Base-by-base conservation (phyloP, 441 rosid genomes). In the Populus hybrid region DNA sequence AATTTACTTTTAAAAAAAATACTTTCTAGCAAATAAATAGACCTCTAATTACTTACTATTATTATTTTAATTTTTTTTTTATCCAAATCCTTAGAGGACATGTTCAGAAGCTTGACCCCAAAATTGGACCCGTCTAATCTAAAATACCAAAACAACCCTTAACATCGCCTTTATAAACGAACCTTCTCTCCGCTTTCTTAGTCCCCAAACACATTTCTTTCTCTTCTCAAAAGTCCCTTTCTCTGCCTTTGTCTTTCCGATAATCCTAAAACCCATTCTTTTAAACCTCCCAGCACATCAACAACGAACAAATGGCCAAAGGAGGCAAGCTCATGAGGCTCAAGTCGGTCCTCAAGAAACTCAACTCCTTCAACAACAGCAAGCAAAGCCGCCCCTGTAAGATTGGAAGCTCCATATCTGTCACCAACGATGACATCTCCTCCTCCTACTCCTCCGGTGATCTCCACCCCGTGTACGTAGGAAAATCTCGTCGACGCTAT, bases 301-400 rank as follows among this genome's bases (percentile, higher is more conserved):
- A 69, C 78, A 75, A 14, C 32, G 66, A 35, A 9, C 30, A 36
- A 80, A 92, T 91, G 98, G 97, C 90, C 18, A 91, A 83, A 83
- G 92, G 88, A 7, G 86, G 92, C 80, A 94, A 88, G 85, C 89
- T 92, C 53, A 89, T 76, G 46, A 94, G 87, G 81, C 92, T 94
- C 59, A 92, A 83, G 78, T 92, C 97, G 71, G 97, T 94, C 73
- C 85, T 94, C 30, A 94, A 91, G 84, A 94, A 90, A 78, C 85
- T 92, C 21, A 91, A 91, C 83, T 92, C 98, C 23, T 91, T 94
- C 88, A 90, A 88, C 90, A 79, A 46, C 89, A 79, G 28, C 83
- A 89, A 84, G 63, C 88, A 85, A 36, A 82, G 24, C 81, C 81
- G 78, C 9, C 81, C 87, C 28, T 50, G 80, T 3, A 76, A 80